Evolutionary conservation across 768 basidiomycete species (phyloP), one percentile per base, ranked within the genome.

Genomic region (Boletus reticuloceps): DNA sequence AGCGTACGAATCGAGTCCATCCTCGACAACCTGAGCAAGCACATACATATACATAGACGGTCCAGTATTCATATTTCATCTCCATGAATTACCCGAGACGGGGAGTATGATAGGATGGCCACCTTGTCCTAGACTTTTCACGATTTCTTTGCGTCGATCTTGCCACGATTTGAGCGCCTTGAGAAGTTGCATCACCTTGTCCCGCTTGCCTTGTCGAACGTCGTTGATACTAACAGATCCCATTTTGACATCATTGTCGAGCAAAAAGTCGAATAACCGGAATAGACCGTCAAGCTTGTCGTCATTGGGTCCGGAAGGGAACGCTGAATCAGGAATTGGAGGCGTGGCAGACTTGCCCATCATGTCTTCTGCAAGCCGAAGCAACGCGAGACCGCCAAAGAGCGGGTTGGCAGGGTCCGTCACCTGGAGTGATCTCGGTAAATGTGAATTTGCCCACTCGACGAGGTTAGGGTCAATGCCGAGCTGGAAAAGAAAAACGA

Each of bases 221-320:
- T 98, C 96, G 67, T 96, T 96, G 73, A 97, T 95, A 63, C 90
- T 94, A 32, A 98, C 88, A 57, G 85, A 83, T 10, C 90, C 94
- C 78, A 96, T 91, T 73, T 89, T 88, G 54, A 95, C 85, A 47
- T 94, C 94, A 56, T 93, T 91, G 63, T 95, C 93, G 45, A 98
- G 80, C 52, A 97, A 72, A 72, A 92, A 94, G 72, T 98, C 95
- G 72, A 97, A 96, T 52, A 96, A 74, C 53, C 82, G 79, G 76
- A 96, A 94, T 29, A 96, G 75, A 16, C 94, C 92, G 27, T 93
- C 91, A 14, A 96, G 75, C 60, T 88, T 90, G 60, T 95, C 88
- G 65, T 94, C 88, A 57, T 78, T 76, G 13, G 80, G 72, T 39
- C 80, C 81, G 10, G 75, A 68, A 4, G 88, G 88, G 76, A 96